phyloP scores from a whole-genome alignment of 495 filamentous ascomycete species.

The Penicillium parvum region DNA sequence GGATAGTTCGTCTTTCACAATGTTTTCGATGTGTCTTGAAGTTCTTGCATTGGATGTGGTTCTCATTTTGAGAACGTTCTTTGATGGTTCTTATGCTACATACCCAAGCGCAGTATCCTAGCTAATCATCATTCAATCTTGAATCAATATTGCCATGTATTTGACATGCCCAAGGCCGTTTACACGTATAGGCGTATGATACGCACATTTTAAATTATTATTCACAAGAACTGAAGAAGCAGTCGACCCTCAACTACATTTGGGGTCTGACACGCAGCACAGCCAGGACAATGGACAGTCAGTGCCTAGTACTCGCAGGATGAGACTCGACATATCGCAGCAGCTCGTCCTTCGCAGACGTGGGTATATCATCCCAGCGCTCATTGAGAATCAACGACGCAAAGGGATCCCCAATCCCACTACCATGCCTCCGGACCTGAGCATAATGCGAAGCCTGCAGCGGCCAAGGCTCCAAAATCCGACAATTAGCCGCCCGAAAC shows the following conservation, averaged over 20 bases:
- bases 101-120: constrained; percentile 14
- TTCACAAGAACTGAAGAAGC: too few relatives aligned
- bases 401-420: constrained; percentile 32
- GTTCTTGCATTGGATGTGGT: neutral
- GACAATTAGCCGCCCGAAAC: constrained; percentile 29
- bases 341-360: constrained; percentile 12
- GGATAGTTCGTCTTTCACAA: neutral
- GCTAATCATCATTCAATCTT: neutral
- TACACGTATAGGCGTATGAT: too few relatives aligned
- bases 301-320: neutral
- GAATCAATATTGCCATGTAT: too few relatives aligned
- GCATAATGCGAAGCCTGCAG: constrained; percentile 23
- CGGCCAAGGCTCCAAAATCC: constrained; percentile 31
- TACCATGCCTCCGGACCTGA: constrained; percentile 23
- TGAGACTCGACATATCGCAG: constrained; percentile 18
- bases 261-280: too few relatives aligned
- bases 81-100: constrained; percentile 5
- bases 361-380: constrained; percentile 32
- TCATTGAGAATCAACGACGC: constrained; percentile 26
- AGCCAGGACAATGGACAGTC: too few relatives aligned
- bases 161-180: too few relatives aligned
- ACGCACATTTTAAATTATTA: too few relatives aligned
- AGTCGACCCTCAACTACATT: too few relatives aligned
- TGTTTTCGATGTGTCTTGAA: neutral
- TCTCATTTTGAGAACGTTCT: neutral